Evolutionary conservation across 192 early-diverging fungal species (phyloP).

Genomic region (Thoreauomyces humboldtii): DNA sequence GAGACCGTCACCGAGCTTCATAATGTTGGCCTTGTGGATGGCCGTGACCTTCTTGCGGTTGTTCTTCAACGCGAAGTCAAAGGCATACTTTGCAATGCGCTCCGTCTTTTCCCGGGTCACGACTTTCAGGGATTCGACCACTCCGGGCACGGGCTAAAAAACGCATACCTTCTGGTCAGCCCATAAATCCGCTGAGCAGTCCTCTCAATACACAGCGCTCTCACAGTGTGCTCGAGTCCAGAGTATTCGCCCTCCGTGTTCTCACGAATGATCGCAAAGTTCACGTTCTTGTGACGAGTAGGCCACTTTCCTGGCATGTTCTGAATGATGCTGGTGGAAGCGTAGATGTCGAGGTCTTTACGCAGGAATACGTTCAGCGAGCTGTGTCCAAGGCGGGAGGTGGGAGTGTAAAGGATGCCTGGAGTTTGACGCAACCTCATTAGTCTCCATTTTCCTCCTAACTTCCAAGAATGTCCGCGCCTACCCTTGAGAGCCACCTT

Average conservation of each 20-base stretch:
- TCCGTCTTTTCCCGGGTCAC: constrained; percentile 96
- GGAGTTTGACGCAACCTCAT: background rate
- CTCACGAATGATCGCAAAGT: constrained; percentile 99
- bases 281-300: constrained; percentile 87
- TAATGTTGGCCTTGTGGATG: constrained; percentile 99
- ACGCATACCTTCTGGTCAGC: too few relatives aligned
- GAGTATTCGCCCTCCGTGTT: constrained; percentile 99
- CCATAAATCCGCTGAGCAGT: too few relatives aligned
- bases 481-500: constrained; percentile 97
- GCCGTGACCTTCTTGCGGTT: constrained; percentile 96
- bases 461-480: too few relatives aligned
- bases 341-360: constrained; percentile 98
- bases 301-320: constrained; percentile 79
- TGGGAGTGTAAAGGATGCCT: constrained; percentile 77
- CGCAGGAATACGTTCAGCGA: constrained; percentile 97
- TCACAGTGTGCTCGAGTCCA: constrained; percentile 91
- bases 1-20: constrained; percentile 98
- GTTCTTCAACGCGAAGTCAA: constrained; percentile 98
- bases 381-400: constrained; percentile 78
- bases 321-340: constrained; percentile 87
- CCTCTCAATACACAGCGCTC: too few relatives aligned
- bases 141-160: constrained; percentile 85
- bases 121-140: constrained; percentile 98
- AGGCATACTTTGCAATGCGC: constrained; percentile 97
- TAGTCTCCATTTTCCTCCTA: too few relatives aligned